Evolutionary conservation across 2,329 filamentous ascomycete species (phyloP).

Genomic region (Diaporthe sp.): DNA sequence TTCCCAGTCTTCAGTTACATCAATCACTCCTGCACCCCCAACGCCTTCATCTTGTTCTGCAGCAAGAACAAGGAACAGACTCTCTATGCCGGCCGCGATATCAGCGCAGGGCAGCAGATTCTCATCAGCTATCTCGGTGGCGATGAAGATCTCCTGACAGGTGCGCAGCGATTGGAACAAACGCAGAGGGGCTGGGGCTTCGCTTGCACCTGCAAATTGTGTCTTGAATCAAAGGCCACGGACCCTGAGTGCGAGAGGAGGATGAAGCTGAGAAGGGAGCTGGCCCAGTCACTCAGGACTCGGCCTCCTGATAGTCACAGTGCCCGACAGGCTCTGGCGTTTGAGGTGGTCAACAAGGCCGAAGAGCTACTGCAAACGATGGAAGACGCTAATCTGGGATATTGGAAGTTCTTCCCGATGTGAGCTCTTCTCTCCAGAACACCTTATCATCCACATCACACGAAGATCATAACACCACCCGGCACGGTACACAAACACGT

Average conservation of each 20-base stretch:
- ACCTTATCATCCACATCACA: neutral
- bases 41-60: slow-evolving; percentile 42
- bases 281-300: neutral
- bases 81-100: slow-evolving; percentile 40
- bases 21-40: slow-evolving; percentile 44
- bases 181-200: neutral
- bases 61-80: slow-evolving; percentile 35
- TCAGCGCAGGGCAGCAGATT: slow-evolving; percentile 41
- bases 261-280: neutral
- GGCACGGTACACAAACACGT: neutral
- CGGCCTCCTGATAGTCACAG: too few species aligned
- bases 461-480: neutral
- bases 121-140: slow-evolving; percentile 38
- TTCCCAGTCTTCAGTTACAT: slow-evolving; percentile 34
- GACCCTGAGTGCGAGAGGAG: neutral
- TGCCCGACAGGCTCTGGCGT: neutral
- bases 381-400: neutral
- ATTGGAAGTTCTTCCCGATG: neutral
- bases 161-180: neutral
- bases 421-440: neutral
- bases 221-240: neutral
- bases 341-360: neutral
- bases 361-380: neutral
- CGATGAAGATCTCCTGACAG: neutral
- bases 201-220: neutral